Base-by-base conservation (phyloP, 139 green algal genomes). In the Chlorella sp. region DNA sequence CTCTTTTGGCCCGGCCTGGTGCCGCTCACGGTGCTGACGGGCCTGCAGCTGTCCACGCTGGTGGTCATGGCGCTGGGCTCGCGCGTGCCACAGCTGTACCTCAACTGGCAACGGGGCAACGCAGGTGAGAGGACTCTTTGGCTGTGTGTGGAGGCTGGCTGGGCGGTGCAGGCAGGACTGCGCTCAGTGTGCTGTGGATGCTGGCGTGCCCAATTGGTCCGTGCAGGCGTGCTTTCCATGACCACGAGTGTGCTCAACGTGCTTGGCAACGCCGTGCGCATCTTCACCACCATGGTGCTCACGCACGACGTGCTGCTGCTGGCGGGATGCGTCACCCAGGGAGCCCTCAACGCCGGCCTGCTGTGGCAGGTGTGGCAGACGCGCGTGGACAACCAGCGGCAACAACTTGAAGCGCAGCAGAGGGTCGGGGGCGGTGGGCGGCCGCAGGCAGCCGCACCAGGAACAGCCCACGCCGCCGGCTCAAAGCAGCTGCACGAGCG, bases 261-360 rank as follows among this genome's bases (percentile, higher is more conserved):
- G 14, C 68, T 71, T 10, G 91, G 91, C 51, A 91, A 90, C 67
- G n/a, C 85, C 0, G 82, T 82, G 1, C 81, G 91, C 22, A 76
- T 88, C 5, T 93, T 89, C 72, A 96, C 91, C 1, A 94, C 91
- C 0, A 22, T 85, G 1, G 83, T 90, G 61, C 78, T 93, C 17
- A 93, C 91, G 1, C 64, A 71, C 31, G 78, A 83, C 64, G 55
- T 24, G 29, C 64, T 80, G 36, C 70, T 83, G 35, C 74, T 83
- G 35, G 50, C 49, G 2, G 77, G 72, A 34, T 71, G 69, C 64
- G 14, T 72, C 34, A 74, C 50, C 1, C 73, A 79, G 69, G 50
- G 32, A 2, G 20, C 50, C 20, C 64, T 70, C 32, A 70, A 70
- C 64, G 23, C 64, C 32, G 30, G 29, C 20, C 22, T 70, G 2